Conservation (phyloP, 2,329 filamentous ascomycete species). For the Phialophora expanda region DNA sequence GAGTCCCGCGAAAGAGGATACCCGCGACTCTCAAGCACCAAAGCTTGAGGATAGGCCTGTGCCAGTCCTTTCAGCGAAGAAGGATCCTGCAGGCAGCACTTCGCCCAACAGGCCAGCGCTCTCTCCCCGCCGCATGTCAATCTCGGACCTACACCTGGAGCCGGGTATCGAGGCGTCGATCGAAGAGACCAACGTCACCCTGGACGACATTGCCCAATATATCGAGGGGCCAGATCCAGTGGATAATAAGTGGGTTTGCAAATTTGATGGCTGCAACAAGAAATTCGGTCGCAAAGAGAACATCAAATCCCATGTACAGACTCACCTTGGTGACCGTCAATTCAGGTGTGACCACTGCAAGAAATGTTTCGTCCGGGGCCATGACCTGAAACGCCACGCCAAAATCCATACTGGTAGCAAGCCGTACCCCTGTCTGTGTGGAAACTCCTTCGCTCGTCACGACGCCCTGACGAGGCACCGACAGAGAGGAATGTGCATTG, state of each 20-base stretch:
- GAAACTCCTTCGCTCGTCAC: constrained; percentile 91
- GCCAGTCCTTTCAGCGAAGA: constrained; percentile 36
- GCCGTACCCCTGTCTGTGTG: constrained; percentile 91
- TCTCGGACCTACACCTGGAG: constrained; percentile 58
- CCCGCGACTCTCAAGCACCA: constrained; percentile 17
- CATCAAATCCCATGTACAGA: constrained; percentile 98
- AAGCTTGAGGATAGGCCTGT: constrained; percentile 29
- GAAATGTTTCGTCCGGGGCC: constrained; percentile 95
- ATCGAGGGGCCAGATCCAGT: constrained; percentile 73
- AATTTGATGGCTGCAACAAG: constrained; percentile 80
- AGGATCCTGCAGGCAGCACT: constrained; percentile 32
- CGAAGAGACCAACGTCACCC: constrained; percentile 80
- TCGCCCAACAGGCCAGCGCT: constrained; percentile 47
- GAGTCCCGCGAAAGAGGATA: constrained; percentile 6
- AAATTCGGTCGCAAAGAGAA: constrained; percentile 97
- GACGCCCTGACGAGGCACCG: constrained; percentile 93
- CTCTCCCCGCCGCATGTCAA: constrained; percentile 52
- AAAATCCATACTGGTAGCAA: constrained; percentile 98
- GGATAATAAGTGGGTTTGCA: constrained; percentile 80
- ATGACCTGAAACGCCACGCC: constrained; percentile 94
- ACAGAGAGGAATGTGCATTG: constrained; percentile 94
- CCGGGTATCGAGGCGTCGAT: constrained; percentile 65
- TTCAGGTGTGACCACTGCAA: constrained; percentile 91
- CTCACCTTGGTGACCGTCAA: constrained; percentile 93
- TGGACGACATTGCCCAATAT: constrained; percentile 79